Base-by-base conservation (phyloP, 2,329 filamentous ascomycete species). In the Pyrenochaeta sp. region DNA sequence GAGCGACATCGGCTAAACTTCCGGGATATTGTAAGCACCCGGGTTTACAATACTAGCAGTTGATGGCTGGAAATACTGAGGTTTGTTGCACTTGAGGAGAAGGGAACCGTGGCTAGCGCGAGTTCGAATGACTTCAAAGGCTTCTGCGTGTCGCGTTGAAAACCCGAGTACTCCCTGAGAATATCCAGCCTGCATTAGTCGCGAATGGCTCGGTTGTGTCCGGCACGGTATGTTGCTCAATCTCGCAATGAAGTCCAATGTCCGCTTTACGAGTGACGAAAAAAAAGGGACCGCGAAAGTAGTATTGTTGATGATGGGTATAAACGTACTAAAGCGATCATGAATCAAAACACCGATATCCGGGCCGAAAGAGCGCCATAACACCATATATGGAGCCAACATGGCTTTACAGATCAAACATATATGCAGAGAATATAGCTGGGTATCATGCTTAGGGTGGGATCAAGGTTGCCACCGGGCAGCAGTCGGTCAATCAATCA, bases 361-460 rank as follows among this genome's bases (percentile, higher is more conserved):
- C 45, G 10, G 34, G 5, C n/a, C 28, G n/a, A 24, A 47, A 47
- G 19, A 24, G 28, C 25, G 10, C 45, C 9, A 47, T 12, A 47
- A 47, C 45, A 22, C 45, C 45, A 34, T 24, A 47, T 3, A 47
- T 12, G 45, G 34, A 34, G 28, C 30, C 45, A 9, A 47, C 4
- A 15, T 19, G 45, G 45, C 45, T 47, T 30, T 47, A 27, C 28
- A 34, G 44, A 32, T 32, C 15, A 47, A 47, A 30, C 45, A 47
- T 36, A 47, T 22, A 34, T 32, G 44, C 24, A 30, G 15, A 42
- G 25, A 46, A 46, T 6, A 30, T 32, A 24, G 30, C 15, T n/a
- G 56, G 56, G 56, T 60, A 59, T 62, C 56, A 47, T 46, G 40
- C 30, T 37, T 30, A 47, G 19, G 32, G 36, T 48, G 46, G 42